A percentile compares a stretch with the other conserved stretches of the same genome.
Evolutionary conservation across 1,284 basidiomycete genomes (phyloP).

Genomic region (Rhodotorula mucilaginosa): DNA sequence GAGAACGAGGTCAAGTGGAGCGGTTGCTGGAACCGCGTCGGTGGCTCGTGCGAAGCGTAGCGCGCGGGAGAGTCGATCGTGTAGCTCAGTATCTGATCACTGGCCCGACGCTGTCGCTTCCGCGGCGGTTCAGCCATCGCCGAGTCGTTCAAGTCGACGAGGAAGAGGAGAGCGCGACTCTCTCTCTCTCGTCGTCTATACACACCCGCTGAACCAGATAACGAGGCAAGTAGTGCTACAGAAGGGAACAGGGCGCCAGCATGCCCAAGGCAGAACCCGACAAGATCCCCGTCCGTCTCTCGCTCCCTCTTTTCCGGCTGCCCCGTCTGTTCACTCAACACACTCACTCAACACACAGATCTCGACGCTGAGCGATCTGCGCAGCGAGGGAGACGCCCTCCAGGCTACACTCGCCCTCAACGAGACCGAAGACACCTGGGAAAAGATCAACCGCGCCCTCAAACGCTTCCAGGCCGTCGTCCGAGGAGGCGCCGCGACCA

Average conservation of each 20-base stretch:
- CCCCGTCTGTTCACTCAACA: neutral
- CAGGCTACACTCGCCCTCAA: slow-evolving; percentile 56
- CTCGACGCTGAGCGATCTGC: slow-evolving; percentile 43
- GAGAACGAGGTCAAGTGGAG: slow-evolving; percentile 65
- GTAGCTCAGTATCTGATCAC: neutral
- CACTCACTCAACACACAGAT: slow-evolving; percentile 17
- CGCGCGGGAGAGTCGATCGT: slow-evolving; percentile 9
- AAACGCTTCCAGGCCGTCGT: slow-evolving; percentile 59
- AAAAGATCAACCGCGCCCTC: slow-evolving; percentile 63
- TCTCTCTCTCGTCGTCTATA: too few relatives aligned
- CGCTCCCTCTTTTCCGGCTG: neutral
- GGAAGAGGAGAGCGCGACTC: too few relatives aligned
- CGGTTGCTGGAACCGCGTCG: slow-evolving; percentile 61
- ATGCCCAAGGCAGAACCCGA: slow-evolving; percentile 17
- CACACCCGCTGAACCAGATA: too few relatives aligned
- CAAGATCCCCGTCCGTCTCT: slow-evolving; percentile 26
- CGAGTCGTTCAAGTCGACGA: too few relatives aligned
- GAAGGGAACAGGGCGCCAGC: neutral
- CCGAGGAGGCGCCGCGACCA: slow-evolving; percentile 54
- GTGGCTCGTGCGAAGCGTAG: slow-evolving; percentile 9
- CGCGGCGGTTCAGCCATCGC: neutral
- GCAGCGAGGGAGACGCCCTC: slow-evolving; percentile 53
- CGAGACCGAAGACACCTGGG: slow-evolving; percentile 82
- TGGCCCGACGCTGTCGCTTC: slow-evolving; percentile 2
- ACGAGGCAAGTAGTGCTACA: neutral